Percentiles rank a stretch among this genome's conserved stretches.
Evolutionary conservation across 805 yeast genomes (phyloP).

Genomic region (Tanozyma kutaoensis): DNA sequence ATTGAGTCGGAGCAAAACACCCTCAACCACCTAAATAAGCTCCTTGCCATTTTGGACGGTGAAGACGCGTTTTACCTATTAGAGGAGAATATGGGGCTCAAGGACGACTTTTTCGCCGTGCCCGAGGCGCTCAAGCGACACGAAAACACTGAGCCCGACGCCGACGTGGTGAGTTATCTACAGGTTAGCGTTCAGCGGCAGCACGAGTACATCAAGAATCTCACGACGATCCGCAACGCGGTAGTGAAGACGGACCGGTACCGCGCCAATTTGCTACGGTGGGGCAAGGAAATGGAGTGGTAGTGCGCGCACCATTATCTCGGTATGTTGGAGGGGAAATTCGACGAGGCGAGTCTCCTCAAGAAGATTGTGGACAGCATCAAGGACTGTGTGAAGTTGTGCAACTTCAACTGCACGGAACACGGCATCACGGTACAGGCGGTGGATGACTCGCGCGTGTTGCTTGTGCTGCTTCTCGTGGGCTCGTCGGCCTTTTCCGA

Average conservation of each 20-base stretch:
- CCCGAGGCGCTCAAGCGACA: conserved; percentile 25
- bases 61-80: conserved; percentile 65
- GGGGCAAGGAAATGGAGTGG: conserved; percentile 81
- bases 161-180: conserved; percentile 26
- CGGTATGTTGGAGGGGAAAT: conserved; percentile 98
- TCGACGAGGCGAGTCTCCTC: conserved; percentile 81
- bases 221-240: conserved; percentile 62
- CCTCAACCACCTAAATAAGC: conserved; percentile 54
- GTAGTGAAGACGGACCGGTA: conserved; percentile 67
- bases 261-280: conserved; percentile 53
- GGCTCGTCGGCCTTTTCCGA: conserved; percentile 82
- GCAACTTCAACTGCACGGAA: conserved; percentile 95
- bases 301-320: too few species aligned
- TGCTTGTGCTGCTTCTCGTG: conserved; percentile 75
- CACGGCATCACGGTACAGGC: conserved; percentile 94
- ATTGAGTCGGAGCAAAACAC: conserved; percentile 74
- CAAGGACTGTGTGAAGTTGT: conserved; percentile 86
- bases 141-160: conserved; percentile 37
- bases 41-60: conserved; percentile 72
- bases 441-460: conserved; percentile 92
- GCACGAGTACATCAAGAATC: conserved; percentile 75
- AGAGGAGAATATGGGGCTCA: conserved; percentile 52
- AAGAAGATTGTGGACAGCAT: conserved; percentile 90
- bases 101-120: conserved; percentile 48
- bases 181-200: conserved; percentile 34